Evolutionary conservation across 1,139 yeast species (phyloP).

Genomic region (Blastobotrys aristatus): DNA sequence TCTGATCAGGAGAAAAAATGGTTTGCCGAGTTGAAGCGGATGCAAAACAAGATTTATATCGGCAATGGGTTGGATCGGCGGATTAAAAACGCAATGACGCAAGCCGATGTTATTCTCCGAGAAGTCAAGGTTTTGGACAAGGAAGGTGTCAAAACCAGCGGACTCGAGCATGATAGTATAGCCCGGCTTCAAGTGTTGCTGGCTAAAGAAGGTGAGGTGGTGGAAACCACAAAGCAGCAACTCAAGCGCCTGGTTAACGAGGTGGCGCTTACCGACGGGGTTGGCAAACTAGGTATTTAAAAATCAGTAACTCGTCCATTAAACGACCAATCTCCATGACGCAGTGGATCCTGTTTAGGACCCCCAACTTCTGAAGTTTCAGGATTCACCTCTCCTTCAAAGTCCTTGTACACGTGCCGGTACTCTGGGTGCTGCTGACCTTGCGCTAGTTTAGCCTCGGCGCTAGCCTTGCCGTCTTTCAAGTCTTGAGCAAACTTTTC

Average conservation of each 20-base stretch:
- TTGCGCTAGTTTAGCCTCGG: conserved; percentile 51
- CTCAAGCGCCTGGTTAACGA: conserved; percentile 12
- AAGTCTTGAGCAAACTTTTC: conserved; percentile 40
- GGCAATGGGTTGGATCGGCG: conserved; percentile 24
- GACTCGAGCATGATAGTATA: conserved; percentile 13
- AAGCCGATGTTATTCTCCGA: conserved; percentile 15
- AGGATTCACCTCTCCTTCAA: conserved; percentile 93
- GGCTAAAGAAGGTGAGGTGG: conserved; percentile 16
- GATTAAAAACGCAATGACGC: conserved; percentile 18
- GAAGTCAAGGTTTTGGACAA: conserved; percentile 14
- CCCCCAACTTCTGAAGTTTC: conserved; percentile 94
- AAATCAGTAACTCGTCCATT: conserved; percentile 97
- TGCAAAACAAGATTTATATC: conserved; percentile 20
- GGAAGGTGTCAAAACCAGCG: background rate
- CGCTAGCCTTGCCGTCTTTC: conserved; percentile 34
- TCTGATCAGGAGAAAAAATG: conserved; percentile 42
- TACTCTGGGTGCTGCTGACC: conserved; percentile 49
- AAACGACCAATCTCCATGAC: conserved; percentile 90
- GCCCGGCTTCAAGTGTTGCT: conserved; percentile 16
- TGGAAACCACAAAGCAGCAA: conserved; percentile 16
- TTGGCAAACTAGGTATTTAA: conserved; percentile 31
- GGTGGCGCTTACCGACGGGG: conserved; percentile 6
- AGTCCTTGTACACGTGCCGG: conserved; percentile 81
- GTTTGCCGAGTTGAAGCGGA: conserved; percentile 41
- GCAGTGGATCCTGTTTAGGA: conserved; percentile 96